Conservation (phyloP, 208 protist genomes). For the Crithidia thermophila region DNA sequence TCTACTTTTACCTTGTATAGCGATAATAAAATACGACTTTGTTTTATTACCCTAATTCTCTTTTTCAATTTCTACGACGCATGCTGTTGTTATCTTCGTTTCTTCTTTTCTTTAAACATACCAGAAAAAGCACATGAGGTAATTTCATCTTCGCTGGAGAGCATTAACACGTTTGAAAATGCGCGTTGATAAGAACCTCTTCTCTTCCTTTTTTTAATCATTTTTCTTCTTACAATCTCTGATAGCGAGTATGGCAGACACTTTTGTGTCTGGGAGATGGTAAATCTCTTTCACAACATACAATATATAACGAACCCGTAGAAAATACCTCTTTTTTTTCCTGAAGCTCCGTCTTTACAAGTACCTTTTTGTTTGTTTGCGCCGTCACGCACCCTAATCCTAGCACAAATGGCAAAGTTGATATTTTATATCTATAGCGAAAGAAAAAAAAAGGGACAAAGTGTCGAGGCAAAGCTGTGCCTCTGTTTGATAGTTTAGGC, state of each 20-base stretch:
- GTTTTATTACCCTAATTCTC: conserved; percentile 8
- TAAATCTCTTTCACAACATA: neutral
- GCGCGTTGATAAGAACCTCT: neutral
- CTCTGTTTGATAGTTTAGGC: too few species aligned
- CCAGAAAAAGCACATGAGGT: too few species aligned
- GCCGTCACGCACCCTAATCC: too few species aligned
- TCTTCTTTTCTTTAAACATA: conserved; percentile 3
- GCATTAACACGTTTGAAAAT: conserved; percentile 5
- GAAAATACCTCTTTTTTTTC: neutral
- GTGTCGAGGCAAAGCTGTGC: too few species aligned
- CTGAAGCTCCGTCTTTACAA: too few species aligned
- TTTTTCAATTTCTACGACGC: neutral
- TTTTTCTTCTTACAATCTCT: neutral
- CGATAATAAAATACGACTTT: too few species aligned
- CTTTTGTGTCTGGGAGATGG: conserved; percentile 1
- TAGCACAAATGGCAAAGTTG: too few species aligned
- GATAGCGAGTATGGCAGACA: conserved; percentile 21
- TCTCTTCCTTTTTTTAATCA: neutral
- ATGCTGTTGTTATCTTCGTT: neutral
- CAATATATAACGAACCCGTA: neutral
- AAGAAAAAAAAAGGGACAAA: too few species aligned
- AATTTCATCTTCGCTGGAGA: neutral
- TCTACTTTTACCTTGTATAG: too few species aligned
- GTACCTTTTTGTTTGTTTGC: too few species aligned
- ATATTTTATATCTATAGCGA: too few species aligned